phyloP scores from a whole-genome alignment of 331 rosid genomes.

The Quercus phellos region DNA sequence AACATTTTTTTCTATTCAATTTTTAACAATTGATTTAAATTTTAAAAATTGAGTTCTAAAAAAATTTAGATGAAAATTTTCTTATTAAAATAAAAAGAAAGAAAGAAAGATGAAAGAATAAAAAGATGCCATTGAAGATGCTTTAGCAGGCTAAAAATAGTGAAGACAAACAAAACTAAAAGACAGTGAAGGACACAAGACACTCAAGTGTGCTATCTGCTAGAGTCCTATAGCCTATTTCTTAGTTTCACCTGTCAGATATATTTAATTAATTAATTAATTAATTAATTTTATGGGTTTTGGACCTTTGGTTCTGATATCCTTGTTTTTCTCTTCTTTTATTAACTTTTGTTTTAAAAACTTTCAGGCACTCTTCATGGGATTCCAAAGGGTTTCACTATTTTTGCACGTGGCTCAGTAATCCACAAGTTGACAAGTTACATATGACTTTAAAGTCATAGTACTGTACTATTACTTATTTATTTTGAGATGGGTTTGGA shows the following conservation, averaged over 20 bases:
- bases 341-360: conserved; percentile 7
- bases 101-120: no score
- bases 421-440: not conserved
- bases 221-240: conserved; percentile 18
- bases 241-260: conserved; percentile 27
- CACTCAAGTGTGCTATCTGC: conserved; percentile 14
- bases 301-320: not conserved
- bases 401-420: conserved; percentile 17
- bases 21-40: no score
- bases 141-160: not conserved
- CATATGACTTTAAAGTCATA: not conserved
- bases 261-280: conserved; percentile 1
- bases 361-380: conserved; percentile 32
- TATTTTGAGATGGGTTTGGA: not conserved
- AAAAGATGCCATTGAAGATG: no score
- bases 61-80: no score
- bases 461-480: no score
- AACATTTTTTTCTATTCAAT: no score
- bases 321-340: conserved; percentile 12
- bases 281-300: not conserved
- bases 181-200: not conserved
- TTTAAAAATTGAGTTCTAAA: no score
- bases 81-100: no score
- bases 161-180: not conserved
- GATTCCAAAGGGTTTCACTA: conserved; percentile 38